Evolutionary conservation across 73 alveolate species (phyloP), one percentile per base, ranked within the genome.

Genomic region (Paramecium bursaria): DNA sequence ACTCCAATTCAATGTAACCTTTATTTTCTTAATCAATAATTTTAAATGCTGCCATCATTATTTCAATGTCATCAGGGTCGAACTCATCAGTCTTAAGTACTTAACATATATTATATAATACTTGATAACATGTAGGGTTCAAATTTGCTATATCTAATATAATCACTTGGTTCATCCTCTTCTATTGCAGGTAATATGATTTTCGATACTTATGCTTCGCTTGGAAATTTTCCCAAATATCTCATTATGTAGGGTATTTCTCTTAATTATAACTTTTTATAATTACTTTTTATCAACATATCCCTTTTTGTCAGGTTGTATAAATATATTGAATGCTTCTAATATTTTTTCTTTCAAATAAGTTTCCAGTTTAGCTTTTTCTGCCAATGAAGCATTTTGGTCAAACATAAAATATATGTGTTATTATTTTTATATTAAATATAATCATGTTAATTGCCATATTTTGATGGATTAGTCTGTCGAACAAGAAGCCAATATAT

Each of bases 161-260:
- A 79, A 23, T 79, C 89, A 19, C 85, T 79, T 2, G 89, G 85
- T 46, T 79, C 85, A 55, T 79, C 87, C 15, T 54, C 89, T 79
- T 79, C 85, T 13, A 79, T 79, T 55, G 33, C 46, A 33, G 89
- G 89, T 21, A 79, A 73, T 42, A 79, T 79, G 0, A 80, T 48
- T 52, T 77, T 73, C 46, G 85, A 53, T 4, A 79, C 89, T 79
- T 79, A 21, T 31, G 88, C 88, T 77, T 77, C 88, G 19, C 80
- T 52, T 1, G 88, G 88, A 48, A 77, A 77, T 77, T 77, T 29
- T 23, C 88, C 88, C 50, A 79, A 79, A 47, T 27, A 79, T 79
- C 85, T 53, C 89, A 79, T 79, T 14, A 79, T 79, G 14, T 79
- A 79, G 15, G 89, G 85, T 21, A 79, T 79, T 79, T 79, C 89